phyloP scores from a whole-genome alignment of 257 asterid species.

The Solanum rostratum region DNA sequence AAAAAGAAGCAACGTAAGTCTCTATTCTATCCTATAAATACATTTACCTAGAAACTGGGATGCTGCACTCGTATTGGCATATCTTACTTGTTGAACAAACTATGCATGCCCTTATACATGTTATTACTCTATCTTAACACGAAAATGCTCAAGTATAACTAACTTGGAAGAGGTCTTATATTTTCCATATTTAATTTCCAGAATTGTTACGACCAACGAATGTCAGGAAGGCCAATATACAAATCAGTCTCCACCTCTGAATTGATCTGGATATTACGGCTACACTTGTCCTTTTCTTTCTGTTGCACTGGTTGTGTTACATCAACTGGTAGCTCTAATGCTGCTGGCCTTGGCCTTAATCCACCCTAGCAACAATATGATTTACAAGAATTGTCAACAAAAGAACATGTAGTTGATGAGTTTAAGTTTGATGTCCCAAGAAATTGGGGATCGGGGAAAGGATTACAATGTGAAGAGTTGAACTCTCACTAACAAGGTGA shows the following conservation, averaged over 20 bases:
- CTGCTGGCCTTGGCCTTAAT: background rate
- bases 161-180: background rate
- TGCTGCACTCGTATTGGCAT: background rate
- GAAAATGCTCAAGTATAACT: background rate
- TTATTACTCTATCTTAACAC: background rate
- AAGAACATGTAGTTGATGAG: background rate
- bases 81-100: background rate
- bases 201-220: conserved; percentile 1
- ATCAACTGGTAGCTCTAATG: background rate
- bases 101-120: background rate
- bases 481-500: background rate
- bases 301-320: background rate
- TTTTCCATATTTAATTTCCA: background rate
- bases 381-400: background rate
- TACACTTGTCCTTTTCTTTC: conserved; percentile 3
- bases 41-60: background rate
- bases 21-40: background rate
- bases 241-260: conserved; percentile 23
- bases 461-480: background rate
- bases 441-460: no score
- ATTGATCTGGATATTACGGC: no score
- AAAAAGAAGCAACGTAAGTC: no score
- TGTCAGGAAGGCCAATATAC: conserved; percentile 20
- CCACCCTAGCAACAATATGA: conserved; percentile 10
- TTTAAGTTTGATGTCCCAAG: background rate